A percentile compares a stretch with the other conserved stretches of the same genome.
Evolutionary conservation across 257 asterid genomes (phyloP).

Genomic region (Petunia axillaris): DNA sequence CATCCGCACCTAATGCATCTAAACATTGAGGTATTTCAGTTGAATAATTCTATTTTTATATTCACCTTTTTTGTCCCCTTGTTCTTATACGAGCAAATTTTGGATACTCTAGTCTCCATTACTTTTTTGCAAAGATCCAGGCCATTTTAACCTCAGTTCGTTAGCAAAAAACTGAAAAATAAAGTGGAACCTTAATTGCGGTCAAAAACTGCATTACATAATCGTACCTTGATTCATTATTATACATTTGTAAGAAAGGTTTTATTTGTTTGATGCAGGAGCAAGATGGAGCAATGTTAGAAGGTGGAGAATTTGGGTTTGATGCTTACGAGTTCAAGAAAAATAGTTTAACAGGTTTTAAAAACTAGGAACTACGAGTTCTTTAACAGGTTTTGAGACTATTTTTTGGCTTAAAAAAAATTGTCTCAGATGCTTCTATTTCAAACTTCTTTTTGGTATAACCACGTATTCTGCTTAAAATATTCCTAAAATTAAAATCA

Average conservation of each 20-base stretch:
- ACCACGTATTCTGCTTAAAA: too few relatives aligned
- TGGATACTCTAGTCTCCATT: neutral
- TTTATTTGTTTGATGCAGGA: conserved; percentile 57
- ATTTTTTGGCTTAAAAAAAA: too few relatives aligned
- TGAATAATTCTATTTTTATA: neutral
- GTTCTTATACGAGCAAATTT: neutral
- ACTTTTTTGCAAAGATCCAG: neutral
- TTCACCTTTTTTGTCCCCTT: neutral
- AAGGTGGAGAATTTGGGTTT: conserved; percentile 59
- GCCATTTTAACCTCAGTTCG: neutral
- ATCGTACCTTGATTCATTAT: neutral
- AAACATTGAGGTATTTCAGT: neutral
- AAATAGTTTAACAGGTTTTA: too few relatives aligned
- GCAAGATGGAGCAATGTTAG: conserved; percentile 52
- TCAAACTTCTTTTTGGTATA: too few relatives aligned
- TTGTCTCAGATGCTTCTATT: too few relatives aligned
- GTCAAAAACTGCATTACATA: neutral
- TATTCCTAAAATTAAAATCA: too few relatives aligned
- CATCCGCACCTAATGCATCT: neutral
- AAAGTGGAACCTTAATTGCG: too few relatives aligned
- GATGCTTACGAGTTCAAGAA: conserved; percentile 40
- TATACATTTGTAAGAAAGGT: neutral
- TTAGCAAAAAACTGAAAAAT: too few relatives aligned
- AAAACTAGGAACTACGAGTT: too few relatives aligned
- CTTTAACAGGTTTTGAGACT: too few relatives aligned